Evolutionary conservation across 352 stramenopile species (phyloP).

Genomic region (Saprolegnia parasitica): DNA sequence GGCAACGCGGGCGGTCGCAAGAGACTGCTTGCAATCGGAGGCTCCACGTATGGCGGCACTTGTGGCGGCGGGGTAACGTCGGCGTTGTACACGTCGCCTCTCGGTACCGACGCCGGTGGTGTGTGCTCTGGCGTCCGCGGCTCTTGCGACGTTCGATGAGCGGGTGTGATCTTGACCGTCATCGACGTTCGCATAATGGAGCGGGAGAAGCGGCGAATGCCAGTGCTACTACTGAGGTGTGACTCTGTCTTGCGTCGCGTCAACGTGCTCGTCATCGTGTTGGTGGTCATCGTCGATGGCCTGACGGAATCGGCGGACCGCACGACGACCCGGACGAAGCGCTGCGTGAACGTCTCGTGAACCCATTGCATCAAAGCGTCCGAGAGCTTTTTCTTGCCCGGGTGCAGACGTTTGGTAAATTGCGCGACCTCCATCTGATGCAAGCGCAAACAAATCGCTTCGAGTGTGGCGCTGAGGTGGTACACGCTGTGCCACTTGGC

Average conservation of each 20-base stretch:
- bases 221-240: background rate
- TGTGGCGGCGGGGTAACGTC: too few species aligned
- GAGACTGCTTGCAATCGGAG: too few species aligned
- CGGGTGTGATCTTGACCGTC: background rate
- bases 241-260: background rate
- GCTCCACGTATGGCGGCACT: too few species aligned
- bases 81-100: too few species aligned
- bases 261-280: background rate
- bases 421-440: conserved; percentile 18
- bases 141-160: background rate
- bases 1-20: too few species aligned
- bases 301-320: background rate
- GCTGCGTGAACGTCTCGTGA: background rate
- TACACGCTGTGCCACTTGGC: conserved; percentile 16
- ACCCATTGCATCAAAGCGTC: background rate
- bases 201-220: background rate
- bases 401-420: background rate
- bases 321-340: background rate
- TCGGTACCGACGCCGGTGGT: too few species aligned
- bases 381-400: background rate
- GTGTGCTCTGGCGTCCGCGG: too few species aligned
- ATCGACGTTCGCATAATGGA: background rate
- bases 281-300: background rate
- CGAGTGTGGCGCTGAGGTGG: conserved; percentile 6
- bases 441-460: conserved; percentile 20